These are phyloP conservation scores for Talaromyces atroroseus DNA, from an alignment of 2,329 filamentous ascomycete genomes.

Conservation along the genomic window DNA sequence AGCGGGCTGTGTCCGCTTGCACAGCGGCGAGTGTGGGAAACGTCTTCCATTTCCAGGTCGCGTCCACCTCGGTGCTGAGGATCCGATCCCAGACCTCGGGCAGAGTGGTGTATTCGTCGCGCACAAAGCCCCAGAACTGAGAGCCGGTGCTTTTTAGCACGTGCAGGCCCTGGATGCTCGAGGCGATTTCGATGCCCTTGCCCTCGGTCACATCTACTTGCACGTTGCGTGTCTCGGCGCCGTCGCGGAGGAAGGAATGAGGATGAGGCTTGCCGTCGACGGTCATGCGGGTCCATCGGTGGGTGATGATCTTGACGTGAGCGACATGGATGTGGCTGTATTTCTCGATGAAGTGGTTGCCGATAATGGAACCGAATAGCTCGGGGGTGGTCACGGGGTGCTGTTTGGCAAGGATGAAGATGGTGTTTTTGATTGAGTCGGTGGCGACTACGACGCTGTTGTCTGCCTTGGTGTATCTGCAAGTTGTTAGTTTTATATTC, in stretches of 20 bases:
- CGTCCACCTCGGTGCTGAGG: slow-evolving; percentile 86
- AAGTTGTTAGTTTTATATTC: neutral
- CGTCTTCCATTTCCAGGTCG: slow-evolving; percentile 75
- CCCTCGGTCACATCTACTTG: slow-evolving; percentile 64
- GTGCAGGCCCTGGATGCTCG: slow-evolving; percentile 72
- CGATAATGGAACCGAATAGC: slow-evolving; percentile 79
- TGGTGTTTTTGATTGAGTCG: slow-evolving; percentile 96
- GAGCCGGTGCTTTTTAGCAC: slow-evolving; percentile 97
- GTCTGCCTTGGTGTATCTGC: slow-evolving; percentile 84
- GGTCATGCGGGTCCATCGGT: slow-evolving; percentile 86
- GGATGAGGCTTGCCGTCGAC: slow-evolving; percentile 87
- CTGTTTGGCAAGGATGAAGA: slow-evolving; percentile 92
- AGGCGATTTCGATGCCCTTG: slow-evolving; percentile 68
- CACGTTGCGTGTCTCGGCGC: slow-evolving; percentile 79
- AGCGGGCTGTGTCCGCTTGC: slow-evolving; percentile 57
- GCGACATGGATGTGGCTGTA: slow-evolving; percentile 85
- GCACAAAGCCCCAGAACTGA: slow-evolving; percentile 88
- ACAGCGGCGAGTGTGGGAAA: slow-evolving; percentile 66
- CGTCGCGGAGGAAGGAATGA: slow-evolving; percentile 89
- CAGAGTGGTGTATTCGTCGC: slow-evolving; percentile 89
- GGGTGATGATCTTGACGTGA: slow-evolving; percentile 73
- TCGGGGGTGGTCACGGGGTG: slow-evolving; percentile 89
- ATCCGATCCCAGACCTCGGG: slow-evolving; percentile 92
- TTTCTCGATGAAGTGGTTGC: slow-evolving; percentile 78
- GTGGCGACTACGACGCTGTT: slow-evolving; percentile 95